Base-by-base conservation (phyloP, 1,139 yeast species). In the Sugiyamaella sp. region DNA sequence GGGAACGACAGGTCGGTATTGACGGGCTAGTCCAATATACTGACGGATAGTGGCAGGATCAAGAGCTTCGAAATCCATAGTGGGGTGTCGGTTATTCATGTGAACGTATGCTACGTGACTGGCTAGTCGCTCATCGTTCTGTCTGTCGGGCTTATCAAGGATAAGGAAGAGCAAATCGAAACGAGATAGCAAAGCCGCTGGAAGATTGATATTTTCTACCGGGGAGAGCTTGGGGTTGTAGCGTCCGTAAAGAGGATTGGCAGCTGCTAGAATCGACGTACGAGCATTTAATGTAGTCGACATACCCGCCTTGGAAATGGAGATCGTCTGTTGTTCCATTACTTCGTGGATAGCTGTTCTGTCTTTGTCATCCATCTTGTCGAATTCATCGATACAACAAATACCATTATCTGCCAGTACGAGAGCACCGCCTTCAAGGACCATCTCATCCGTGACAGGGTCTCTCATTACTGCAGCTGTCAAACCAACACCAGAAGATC, bases 401-500 rank as follows among this genome's bases (percentile, higher is more conserved):
- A 95, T 86, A 70, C 99, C 99, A 67, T 93, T 91, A 73, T 95
- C 99, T 1, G 99, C 97, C 56, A 95, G 77, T 2, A 95, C 99
- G 56, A 95, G 78, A 0, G 99, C 99, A 73, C 99, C 99, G 57
- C 99, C 99, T 79, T 95, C 99, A 53, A 95, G 78, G 16, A 93
- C 90, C 96, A 93, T 90, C 72, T 95, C 99, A 71, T 93, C 99
- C 2, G 99, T 93, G 35, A 93, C 93, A 2, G 99, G 99, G 69
- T 95, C 99, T 66, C 96, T 82, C 96, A 93, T 90, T 40, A 95
- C 99, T 0, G 99, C 99, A 1, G 99, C 99, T 1, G 99, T 95
- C 65, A 95, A 79, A 73, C 99, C 99, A 47, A 95, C 99, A 53
- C 99, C 99, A 0, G 99, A 93, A 4, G 98, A 90, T 69, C 99